phyloP scores from a whole-genome alignment of 345 rosid species.

The Erucastrum elatum region DNA sequence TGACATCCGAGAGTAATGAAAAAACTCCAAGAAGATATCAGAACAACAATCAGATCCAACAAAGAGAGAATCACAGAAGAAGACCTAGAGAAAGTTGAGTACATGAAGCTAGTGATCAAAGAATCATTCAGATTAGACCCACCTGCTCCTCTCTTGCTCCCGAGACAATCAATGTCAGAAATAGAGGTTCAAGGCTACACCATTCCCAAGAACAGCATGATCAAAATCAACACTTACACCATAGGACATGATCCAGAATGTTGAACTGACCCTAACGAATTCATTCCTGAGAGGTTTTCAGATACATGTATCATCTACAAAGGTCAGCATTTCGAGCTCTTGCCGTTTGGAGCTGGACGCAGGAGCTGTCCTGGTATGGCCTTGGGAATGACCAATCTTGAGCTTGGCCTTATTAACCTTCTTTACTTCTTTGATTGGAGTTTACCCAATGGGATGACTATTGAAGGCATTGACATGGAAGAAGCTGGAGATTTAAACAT shows the following conservation, averaged over 20 bases:
- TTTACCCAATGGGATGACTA: neutral
- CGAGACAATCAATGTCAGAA: neutral
- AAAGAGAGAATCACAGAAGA: constrained; percentile 35
- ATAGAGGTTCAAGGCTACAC: neutral
- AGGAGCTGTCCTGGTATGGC: neutral
- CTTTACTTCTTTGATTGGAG: neutral
- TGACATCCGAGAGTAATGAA: constrained; percentile 50
- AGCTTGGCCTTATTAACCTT: neutral
- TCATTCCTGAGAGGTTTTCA: neutral
- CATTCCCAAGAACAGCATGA: neutral
- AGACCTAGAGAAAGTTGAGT: constrained; percentile 19
- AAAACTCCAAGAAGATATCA: constrained; percentile 55
- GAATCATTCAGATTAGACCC: constrained; percentile 33
- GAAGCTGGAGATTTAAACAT: neutral
- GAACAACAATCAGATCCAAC: constrained; percentile 35
- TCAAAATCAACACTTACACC: neutral
- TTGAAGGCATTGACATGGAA: neutral
- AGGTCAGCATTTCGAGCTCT: neutral
- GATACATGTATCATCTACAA: neutral
- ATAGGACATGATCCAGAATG: neutral
- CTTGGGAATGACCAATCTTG: neutral
- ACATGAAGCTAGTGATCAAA: constrained; percentile 19
- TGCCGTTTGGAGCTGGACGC: neutral
- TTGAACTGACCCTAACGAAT: neutral
- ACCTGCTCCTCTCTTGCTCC: constrained; percentile 4